A percentile compares a stretch with the other conserved stretches of the same genome.
These are phyloP conservation scores for Sinapis alba DNA, from an alignment of 441 rosid species.

Conservation along the genomic window DNA sequence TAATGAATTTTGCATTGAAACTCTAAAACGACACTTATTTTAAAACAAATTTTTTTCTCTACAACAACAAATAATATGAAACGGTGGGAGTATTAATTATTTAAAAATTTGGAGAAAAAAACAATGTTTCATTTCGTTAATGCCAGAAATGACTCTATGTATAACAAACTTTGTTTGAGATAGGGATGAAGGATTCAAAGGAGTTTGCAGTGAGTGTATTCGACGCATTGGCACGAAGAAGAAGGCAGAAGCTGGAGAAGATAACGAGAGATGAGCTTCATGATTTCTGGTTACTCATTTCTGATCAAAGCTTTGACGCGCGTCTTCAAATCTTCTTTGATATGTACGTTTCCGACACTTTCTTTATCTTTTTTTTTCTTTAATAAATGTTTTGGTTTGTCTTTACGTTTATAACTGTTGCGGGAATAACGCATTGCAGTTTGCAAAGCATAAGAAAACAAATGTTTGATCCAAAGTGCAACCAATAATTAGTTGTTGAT, in stretches of 20 bases:
- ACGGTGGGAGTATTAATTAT: no score
- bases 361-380: background rate
- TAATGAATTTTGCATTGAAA: no score
- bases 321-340: constrained; percentile 97
- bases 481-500: constrained; percentile 19
- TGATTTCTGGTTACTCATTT: constrained; percentile 86
- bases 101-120: background rate
- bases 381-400: background rate
- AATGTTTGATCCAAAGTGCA: constrained; percentile 20
- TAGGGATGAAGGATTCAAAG: constrained; percentile 90
- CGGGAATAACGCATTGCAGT: constrained; percentile 29
- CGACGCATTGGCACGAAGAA: constrained; percentile 73
- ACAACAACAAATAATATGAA: no score
- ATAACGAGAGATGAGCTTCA: constrained; percentile 76
- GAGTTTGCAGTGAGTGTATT: constrained; percentile 88
- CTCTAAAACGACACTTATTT: no score
- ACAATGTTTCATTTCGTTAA: background rate
- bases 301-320: constrained; percentile 95
- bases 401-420: constrained; percentile 37
- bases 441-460: constrained; percentile 32
- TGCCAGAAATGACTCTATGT: background rate
- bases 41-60: no score
- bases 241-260: constrained; percentile 60
- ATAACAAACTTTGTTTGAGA: background rate
- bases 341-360: constrained; percentile 49